Evolutionary conservation across 1,139 yeast species (phyloP), one percentile per base, ranked within the genome.

Genomic region (Spencermartinsiella ligniputridi): DNA sequence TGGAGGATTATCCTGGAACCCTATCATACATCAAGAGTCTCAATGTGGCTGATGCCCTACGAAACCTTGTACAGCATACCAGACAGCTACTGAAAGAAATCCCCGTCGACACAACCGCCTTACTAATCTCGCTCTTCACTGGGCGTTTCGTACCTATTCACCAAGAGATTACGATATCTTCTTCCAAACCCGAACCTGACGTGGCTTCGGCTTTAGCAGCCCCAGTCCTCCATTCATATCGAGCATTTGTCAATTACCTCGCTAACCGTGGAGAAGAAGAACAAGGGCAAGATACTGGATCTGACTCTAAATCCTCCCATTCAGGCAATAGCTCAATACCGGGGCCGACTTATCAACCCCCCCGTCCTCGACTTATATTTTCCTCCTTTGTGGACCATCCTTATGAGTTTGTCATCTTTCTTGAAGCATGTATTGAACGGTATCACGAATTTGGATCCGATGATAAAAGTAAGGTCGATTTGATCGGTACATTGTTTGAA

Each of bases 351-450:
- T 90, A 90, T 60, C 81, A 84, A 46, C 97, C 97, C 1, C 98
- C 99, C 1, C 76, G 81, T 45, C 97, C 98, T 2, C 76, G 90
- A 43, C 71, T 92, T 35, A 86, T 92, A 2, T 94, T 89, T 60
- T 81, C 95, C 1, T 80, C 95, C 1, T 94, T 92, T 62, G 79
- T 86, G 13, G 79, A 83, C 56, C 88, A 85, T 59, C 89, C 95
- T 0, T 78, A 82, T 57, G 94, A 90, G 57, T 90, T 92, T 72
- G 95, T 90, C 16, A 85, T 87, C n/a, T 90, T 94, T 54, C 66
- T 92, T 45, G 98, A 92, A 60, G 97, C 97, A 0, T 88, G 97
- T 57, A 68, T 89, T 15, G 88, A 83, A 54, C 75, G 86, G 6
- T 86, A 86, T 60, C 90, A 84, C 48, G 75, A 73, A 49, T 85